phyloP scores from a whole-genome alignment of 1,139 yeast species.

The Barnettozyma hawaiiensis region DNA sequence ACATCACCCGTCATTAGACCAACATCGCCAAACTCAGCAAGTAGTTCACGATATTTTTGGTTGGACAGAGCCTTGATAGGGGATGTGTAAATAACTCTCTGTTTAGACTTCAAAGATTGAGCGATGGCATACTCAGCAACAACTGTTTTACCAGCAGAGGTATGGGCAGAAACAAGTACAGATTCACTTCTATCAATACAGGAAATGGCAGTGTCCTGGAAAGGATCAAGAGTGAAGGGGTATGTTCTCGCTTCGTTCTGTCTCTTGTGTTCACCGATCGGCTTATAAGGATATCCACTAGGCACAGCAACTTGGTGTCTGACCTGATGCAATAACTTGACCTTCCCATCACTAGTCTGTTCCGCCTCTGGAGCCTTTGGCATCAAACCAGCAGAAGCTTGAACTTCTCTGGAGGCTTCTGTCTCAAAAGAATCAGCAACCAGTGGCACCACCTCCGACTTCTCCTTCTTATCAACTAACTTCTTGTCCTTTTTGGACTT shows the following conservation, averaged over 20 bases:
- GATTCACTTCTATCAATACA: conserved; percentile 93
- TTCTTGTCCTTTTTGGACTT: conserved; percentile 28
- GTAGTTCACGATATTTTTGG: conserved; percentile 90
- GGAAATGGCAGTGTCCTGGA: conserved; percentile 92
- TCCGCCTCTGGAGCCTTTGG: conserved; percentile 35
- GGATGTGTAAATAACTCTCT: conserved; percentile 92
- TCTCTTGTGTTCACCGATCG: conserved; percentile 82
- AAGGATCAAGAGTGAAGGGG: conserved; percentile 90
- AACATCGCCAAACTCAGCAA: conserved; percentile 91
- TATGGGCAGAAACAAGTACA: conserved; percentile 97
- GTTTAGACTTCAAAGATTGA: conserved; percentile 82
- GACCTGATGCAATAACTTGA: conserved; percentile 83
- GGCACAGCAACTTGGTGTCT: conserved; percentile 98
- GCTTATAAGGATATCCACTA: conserved; percentile 79
- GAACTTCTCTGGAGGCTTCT: conserved; percentile 85
- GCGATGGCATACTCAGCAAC: conserved; percentile 99
- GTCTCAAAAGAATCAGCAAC: conserved; percentile 88
- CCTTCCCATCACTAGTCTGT: conserved; percentile 39
- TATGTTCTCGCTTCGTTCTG: conserved; percentile 73
- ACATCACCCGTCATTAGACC: conserved; percentile 99
- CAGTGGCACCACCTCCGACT: conserved; percentile 47
- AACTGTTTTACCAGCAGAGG: conserved; percentile 98
- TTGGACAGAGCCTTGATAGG: conserved; percentile 96
- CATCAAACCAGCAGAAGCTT: conserved; percentile 68
- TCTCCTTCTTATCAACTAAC: conserved; percentile 32